Conservation (phyloP, 768 basidiomycete species). For the Psilocybe cubensis region DNA sequence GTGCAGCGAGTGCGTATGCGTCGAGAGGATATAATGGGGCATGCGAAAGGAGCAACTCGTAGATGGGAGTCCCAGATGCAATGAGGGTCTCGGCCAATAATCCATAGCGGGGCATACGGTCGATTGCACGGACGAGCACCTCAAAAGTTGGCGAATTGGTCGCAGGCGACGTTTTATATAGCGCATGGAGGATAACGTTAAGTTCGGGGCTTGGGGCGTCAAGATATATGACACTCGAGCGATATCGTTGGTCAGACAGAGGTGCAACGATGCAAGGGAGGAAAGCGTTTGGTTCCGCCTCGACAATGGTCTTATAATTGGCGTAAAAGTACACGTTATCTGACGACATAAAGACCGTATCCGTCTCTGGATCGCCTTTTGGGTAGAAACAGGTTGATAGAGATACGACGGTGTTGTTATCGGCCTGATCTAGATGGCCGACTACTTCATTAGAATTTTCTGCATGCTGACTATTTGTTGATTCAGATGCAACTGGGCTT, state of each 20-base stretch:
- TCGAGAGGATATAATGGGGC: slow-evolving; percentile 40
- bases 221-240: slow-evolving; percentile 41
- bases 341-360: neutral
- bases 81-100: slow-evolving; percentile 27
- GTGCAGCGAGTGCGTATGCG: slow-evolving; percentile 44
- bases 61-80: slow-evolving; percentile 29
- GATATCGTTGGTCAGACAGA: slow-evolving; percentile 14
- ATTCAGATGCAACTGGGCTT: too few species aligned
- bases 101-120: slow-evolving; percentile 31
- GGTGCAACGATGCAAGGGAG: slow-evolving; percentile 31
- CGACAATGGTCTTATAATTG: neutral
- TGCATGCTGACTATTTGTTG: too few species aligned
- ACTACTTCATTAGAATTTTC: too few species aligned
- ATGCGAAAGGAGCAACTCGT: slow-evolving; percentile 33
- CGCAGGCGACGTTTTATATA: slow-evolving; percentile 53
- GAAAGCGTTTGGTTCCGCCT: slow-evolving; percentile 4
- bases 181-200: slow-evolving; percentile 57
- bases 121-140: slow-evolving; percentile 47
- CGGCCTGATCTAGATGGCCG: too few species aligned
- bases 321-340: neutral
- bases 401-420: neutral
- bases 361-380: neutral
- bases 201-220: slow-evolving; percentile 48
- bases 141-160: slow-evolving; percentile 55
- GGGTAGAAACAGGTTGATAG: neutral